These are phyloP conservation scores for Epithemia pelagica DNA, from an alignment of 108 stramenopile species.

Conservation along the genomic window DNA sequence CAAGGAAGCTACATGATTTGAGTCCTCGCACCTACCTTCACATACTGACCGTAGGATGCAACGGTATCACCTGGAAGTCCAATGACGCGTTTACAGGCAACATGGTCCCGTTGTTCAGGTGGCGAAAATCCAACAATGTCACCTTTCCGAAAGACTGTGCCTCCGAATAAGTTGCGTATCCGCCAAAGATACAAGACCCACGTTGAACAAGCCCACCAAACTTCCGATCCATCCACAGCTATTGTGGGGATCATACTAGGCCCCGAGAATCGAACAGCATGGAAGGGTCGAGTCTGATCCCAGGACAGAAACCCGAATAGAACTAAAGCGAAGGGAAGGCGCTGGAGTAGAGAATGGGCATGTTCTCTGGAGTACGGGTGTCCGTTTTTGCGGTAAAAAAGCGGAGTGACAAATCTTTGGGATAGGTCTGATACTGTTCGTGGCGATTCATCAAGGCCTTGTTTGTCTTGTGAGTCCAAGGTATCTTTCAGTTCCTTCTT, in stretches of 20 bases:
- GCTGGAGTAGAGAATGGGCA: neutral
- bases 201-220: slow-evolving; percentile 38
- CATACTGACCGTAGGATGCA: slow-evolving; percentile 50
- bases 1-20: too few species aligned
- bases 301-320: neutral
- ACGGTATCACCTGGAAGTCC: slow-evolving; percentile 61
- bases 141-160: neutral
- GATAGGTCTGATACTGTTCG: too few species aligned
- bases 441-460: too few species aligned
- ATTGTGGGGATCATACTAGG: slow-evolving; percentile 80
- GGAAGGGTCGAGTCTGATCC: slow-evolving; percentile 5
- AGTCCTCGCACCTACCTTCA: slow-evolving; percentile 24
- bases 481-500: too few species aligned
- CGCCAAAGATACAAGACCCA: slow-evolving; percentile 28
- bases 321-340: neutral
- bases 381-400: neutral
- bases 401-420: neutral
- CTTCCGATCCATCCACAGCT: slow-evolving; percentile 36
- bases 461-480: too few species aligned
- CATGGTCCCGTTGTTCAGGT: slow-evolving; percentile 5
- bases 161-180: slow-evolving; percentile 9
- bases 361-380: slow-evolving; percentile 11
- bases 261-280: slow-evolving; percentile 15
- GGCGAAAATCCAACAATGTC: slow-evolving; percentile 18
- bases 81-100: slow-evolving; percentile 64